Evolutionary conservation across 331 rosid genomes (phyloP).

Genomic region (Malus hybrid): DNA sequence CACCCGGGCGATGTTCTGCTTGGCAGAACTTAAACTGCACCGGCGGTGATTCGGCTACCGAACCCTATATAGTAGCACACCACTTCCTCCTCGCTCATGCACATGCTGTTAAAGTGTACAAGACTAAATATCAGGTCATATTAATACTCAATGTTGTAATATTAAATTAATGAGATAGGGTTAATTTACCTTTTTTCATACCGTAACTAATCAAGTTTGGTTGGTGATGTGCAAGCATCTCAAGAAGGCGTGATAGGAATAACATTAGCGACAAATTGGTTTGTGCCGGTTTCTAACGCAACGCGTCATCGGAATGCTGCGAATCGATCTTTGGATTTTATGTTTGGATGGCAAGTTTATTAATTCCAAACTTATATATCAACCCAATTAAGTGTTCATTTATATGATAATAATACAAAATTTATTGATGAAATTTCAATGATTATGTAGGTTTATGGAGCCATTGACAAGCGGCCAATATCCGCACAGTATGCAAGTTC

Average conservation of each 20-base stretch:
- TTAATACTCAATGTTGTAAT: background rate
- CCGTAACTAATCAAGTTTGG: background rate
- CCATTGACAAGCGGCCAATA: no score
- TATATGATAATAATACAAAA: background rate
- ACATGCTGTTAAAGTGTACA: background rate
- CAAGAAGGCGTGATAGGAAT: conserved; percentile 65
- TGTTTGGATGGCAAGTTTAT: conserved; percentile 50
- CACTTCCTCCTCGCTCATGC: conserved; percentile 6
- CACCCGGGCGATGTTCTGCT: conserved; percentile 14
- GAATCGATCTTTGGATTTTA: conserved; percentile 44
- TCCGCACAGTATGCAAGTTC: no score
- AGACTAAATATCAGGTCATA: background rate
- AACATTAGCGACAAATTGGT: conserved; percentile 37
- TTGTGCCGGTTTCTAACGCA: conserved; percentile 22
- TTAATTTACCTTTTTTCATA: background rate
- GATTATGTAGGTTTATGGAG: no score
- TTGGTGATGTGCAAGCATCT: conserved; percentile 17
- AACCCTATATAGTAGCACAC: conserved; percentile 11
- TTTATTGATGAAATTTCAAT: background rate
- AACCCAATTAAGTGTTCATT: background rate
- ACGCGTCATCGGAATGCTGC: conserved; percentile 26
- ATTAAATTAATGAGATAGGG: background rate
- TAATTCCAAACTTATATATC: background rate
- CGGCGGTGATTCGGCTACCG: conserved; percentile 4
- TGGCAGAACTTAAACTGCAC: background rate